Evolutionary conservation across 2,329 filamentous ascomycete genomes (phyloP), one percentile per base, ranked within the genome.

Genomic region (Ascomycota sp.): DNA sequence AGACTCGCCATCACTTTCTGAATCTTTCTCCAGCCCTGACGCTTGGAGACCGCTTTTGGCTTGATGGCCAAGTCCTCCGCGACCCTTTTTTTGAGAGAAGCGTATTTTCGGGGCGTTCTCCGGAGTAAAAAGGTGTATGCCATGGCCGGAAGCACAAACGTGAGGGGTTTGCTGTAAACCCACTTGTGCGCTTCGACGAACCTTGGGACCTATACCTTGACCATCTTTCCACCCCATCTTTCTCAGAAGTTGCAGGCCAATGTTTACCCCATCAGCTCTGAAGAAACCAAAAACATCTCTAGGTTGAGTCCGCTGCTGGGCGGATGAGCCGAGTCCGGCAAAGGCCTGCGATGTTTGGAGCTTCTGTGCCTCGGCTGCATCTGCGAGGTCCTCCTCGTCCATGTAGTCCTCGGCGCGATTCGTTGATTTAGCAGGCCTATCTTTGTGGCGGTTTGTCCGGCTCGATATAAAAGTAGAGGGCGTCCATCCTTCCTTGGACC

Each of bases 401-500:
- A 98, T 98, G 45, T 84, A 95, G 48, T 95, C 84, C 52, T 95
- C 83, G 1, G 69, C 46, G 32, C 74, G 71, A 48, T 78, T 72
- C 40, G 78, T 72, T 2, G 56, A 43, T 40, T 68, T 63, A n/a
- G 61, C 33, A 1, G 41, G 12, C 27, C 59, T 62, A 58, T 78
- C 68, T 48, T 79, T 80, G 41, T 66, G 72, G 36, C 83, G 77
- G 46, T 80, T 81, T 29, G 69, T 60, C 21, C 89, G 77, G 34
- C 84, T 93, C 6, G 86, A 95, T 8, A 92, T 75, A 52, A 95
- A 98, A 0, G 80, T 77, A 16, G 81, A 74, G 2, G 89, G 89
- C 1, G 81, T 76, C 86, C 86, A 98, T 59, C 89, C 89, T 62
- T 98, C 86, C 55, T 95, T 95, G 36, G 86, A 93, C 35, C 89